Evolutionary conservation across 768 basidiomycete species (phyloP), one percentile per base, ranked within the genome.

Genomic region (Lentinula boryana): DNA sequence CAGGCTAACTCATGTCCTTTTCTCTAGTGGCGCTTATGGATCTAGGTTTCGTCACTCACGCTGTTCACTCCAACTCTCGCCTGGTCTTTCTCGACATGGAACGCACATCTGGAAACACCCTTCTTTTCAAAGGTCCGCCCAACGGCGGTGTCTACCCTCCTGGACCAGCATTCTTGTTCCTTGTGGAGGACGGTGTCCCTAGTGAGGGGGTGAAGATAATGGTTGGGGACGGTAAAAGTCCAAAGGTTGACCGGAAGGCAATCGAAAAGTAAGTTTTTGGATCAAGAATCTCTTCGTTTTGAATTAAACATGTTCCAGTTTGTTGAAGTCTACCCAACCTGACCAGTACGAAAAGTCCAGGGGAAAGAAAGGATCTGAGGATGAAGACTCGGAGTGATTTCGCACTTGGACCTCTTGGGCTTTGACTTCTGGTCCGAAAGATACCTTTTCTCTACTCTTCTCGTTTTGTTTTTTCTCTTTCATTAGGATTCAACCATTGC

Each of bases 31-130:
- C 78, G 1, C 71, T 92, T 36, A 89, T 93, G 86, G 91, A 93
- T 70, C 75, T 91, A 15, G 91, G 89, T n/a, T 91, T 78, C 67
- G 82, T 91, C 50, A 92, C 91, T 3, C 91, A 92, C 67, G 83
- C 85, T 15, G 81, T 86, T 33, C 90, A 91, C 66, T 81, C 87
- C 18, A 91, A 91, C 70, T 83, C 84, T 21, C 86, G 91, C n/a
- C 71, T 88, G 35, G 89, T 93, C 21, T 87, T 87, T 65, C 76
- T 96, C 57, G 68, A 71, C 59, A 38, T 64, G 79, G 23, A 68
- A 76, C 0, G 75, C 8, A 74, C 76, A 55, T 76, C 80, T 31
- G 68, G 64, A 46, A 68, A 77, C 51, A 72, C 75, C 3, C 70
- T 96, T 49, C 79, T 75, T 49, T 72, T 91, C n/a, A 74, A 73